phyloP scores from a whole-genome alignment of 2,329 filamentous ascomycete species.

The Penicillium crustosum region DNA sequence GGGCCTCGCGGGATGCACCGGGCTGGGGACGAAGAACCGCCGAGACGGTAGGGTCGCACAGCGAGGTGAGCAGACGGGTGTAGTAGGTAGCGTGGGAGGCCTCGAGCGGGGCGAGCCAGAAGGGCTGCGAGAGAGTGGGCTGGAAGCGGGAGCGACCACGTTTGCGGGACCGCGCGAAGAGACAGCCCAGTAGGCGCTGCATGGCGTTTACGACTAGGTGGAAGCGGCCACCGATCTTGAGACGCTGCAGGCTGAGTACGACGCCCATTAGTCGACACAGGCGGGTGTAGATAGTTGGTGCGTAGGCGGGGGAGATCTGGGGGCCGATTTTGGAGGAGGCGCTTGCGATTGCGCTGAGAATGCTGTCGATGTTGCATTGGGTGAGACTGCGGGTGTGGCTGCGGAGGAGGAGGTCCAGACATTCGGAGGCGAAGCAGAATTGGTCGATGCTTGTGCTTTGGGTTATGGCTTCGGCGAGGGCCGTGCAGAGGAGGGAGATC shows the following conservation, averaged over 20 bases:
- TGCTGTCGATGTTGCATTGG: slow-evolving; percentile 48
- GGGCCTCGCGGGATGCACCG: slow-evolving; percentile 42
- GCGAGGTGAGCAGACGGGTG: slow-evolving; percentile 57
- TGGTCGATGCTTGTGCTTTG: slow-evolving; percentile 37
- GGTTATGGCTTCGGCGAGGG: slow-evolving; percentile 32
- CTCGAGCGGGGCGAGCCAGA: slow-evolving; percentile 39
- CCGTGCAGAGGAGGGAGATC: slow-evolving; percentile 39
- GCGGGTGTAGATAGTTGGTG: slow-evolving; percentile 51
- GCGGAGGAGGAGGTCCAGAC: slow-evolving; percentile 42
- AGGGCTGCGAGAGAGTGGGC: slow-evolving; percentile 30
- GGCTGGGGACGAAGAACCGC: slow-evolving; percentile 47
- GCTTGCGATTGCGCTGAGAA: slow-evolving; percentile 41
- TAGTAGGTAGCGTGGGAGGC: slow-evolving; percentile 51
- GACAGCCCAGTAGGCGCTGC: slow-evolving; percentile 54
- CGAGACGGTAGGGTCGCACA: slow-evolving; percentile 62
- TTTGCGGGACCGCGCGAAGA: slow-evolving; percentile 53
- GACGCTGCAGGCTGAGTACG: slow-evolving; percentile 57
- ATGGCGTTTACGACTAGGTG: slow-evolving; percentile 59
- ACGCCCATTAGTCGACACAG: slow-evolving; percentile 55
- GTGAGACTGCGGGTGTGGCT: slow-evolving; percentile 43
- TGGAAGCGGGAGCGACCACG: slow-evolving; percentile 29
- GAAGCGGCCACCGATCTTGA: slow-evolving; percentile 59
- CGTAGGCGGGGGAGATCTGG: slow-evolving; percentile 31
- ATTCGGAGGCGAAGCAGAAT: slow-evolving; percentile 43
- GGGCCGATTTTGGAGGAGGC: slow-evolving; percentile 38